Percentiles rank a stretch among this genome's conserved stretches.
Conservation (phyloP, 805 yeast genomes). For the Wickerhamomyces canadensis region DNA sequence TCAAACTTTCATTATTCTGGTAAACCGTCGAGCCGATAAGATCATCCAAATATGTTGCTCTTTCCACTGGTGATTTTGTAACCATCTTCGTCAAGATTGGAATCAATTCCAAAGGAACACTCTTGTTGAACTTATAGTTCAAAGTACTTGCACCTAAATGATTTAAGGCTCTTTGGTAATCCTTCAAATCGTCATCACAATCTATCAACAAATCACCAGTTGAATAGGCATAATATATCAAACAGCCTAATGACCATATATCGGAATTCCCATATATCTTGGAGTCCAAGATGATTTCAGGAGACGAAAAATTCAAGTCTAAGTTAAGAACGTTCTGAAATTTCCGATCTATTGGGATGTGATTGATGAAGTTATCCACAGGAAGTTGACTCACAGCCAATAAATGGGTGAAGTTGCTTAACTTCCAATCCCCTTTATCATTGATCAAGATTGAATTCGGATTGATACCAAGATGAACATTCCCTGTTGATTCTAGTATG, state of each 20-base stretch:
- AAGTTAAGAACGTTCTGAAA: slow-evolving; percentile 68
- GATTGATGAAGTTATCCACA: slow-evolving; percentile 57
- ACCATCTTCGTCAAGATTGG: slow-evolving; percentile 60
- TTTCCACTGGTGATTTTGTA: slow-evolving; percentile 37
- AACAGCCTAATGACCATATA: slow-evolving; percentile 75
- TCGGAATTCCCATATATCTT: slow-evolving; percentile 66
- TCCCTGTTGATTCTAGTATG: slow-evolving; percentile 69
- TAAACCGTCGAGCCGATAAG: slow-evolving; percentile 3
- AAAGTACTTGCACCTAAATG: slow-evolving; percentile 28
- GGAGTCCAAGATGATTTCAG: slow-evolving; percentile 70
- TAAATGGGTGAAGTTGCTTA: slow-evolving; percentile 66
- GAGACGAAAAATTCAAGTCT: slow-evolving; percentile 74
- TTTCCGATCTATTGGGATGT: slow-evolving; percentile 65
- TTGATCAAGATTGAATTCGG: slow-evolving; percentile 77
- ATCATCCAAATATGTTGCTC: neutral
- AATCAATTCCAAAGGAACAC: slow-evolving; percentile 29
- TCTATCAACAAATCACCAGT: slow-evolving; percentile 41
- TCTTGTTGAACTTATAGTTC: neutral
- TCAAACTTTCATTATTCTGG: slow-evolving; percentile 3
- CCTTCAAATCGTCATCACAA: slow-evolving; percentile 49
- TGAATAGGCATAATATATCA: slow-evolving; percentile 67
- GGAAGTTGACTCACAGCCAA: slow-evolving; percentile 22
- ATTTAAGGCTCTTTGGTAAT: slow-evolving; percentile 45
- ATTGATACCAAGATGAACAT: slow-evolving; percentile 70
- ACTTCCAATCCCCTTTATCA: slow-evolving; percentile 89